Conservation (phyloP, 352 stramenopile species). For the Phytophthora europaea region DNA sequence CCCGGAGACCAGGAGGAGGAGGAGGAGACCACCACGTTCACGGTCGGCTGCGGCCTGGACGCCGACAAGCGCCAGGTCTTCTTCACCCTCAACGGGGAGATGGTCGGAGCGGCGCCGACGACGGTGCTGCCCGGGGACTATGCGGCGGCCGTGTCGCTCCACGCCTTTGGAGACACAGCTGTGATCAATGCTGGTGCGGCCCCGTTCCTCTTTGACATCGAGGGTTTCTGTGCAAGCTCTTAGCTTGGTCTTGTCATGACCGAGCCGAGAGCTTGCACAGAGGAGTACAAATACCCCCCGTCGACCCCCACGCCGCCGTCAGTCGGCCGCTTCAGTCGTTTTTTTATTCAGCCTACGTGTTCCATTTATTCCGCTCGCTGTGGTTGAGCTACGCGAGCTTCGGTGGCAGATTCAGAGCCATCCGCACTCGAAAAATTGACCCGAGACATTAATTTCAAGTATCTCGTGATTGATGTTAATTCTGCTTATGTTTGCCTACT, state of each 20-base stretch:
- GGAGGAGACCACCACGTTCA: slow-evolving; percentile 36
- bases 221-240: slow-evolving; percentile 91
- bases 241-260: slow-evolving; percentile 40
- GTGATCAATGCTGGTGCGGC: slow-evolving; percentile 78
- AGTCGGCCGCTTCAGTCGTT: slow-evolving; percentile 40
- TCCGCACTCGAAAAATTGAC: slow-evolving; percentile 34
- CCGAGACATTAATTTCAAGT: slow-evolving; percentile 35
- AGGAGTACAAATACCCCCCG: slow-evolving; percentile 38
- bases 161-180: slow-evolving; percentile 77
- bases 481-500: background rate
- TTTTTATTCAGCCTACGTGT: slow-evolving; percentile 18
- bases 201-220: slow-evolving; percentile 85
- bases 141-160: slow-evolving; percentile 81
- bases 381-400: slow-evolving; percentile 8
- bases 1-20: slow-evolving; percentile 35
- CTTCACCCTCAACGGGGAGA: slow-evolving; percentile 82
- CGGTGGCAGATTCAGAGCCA: slow-evolving; percentile 30
- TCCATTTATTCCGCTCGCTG: slow-evolving; percentile 32
- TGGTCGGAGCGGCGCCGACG: slow-evolving; percentile 62
- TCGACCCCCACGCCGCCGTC: slow-evolving; percentile 35
- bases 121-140: slow-evolving; percentile 66
- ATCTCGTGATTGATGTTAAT: slow-evolving; percentile 33
- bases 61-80: slow-evolving; percentile 63
- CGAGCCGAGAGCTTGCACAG: slow-evolving; percentile 65
- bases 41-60: slow-evolving; percentile 84